Evolutionary conservation across 768 basidiomycete genomes (phyloP), one percentile per base, ranked within the genome.

Genomic region (Mycena galericulata): DNA sequence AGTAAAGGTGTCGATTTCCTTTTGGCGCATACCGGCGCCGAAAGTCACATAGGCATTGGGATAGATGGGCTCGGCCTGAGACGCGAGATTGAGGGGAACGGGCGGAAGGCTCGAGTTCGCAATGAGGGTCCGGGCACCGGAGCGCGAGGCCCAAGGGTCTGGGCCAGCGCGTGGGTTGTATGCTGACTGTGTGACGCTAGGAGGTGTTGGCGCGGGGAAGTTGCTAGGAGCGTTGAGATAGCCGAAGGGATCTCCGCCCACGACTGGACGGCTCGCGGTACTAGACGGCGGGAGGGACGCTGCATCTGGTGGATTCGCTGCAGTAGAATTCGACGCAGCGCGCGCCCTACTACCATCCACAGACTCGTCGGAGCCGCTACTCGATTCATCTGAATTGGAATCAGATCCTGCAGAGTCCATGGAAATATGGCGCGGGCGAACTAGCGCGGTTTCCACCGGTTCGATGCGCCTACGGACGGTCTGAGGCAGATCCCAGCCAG

Each of bases 21-120:
- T 95, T 78, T 96, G 94, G 30, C 88, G 83, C 83, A 90, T 90
- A 3, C 96, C 96, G 7, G 95, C 90, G 24, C 95, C 95, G 72
- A 97, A 94, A 1, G 95, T 93, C 12, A 96, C 90, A 76, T 89
- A 96, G 38, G 92, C 92, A 60, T 92, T 88, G 3, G 89, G 79
- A 75, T 94, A 83, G 36, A 91, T 82, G 30, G 93, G 88, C 55
- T 85, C 85, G 7, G 86, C 84, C 24, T 87, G 86, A 2, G 84
- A 80, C 17, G 84, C 81, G 66, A 87, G 77, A 41, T 81, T 80
- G 46, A 82, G 76, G 68, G 80, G 32, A 63, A 74, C 60, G 58
- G 77, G 74, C 53, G 79, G 67, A 73, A 84, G 72, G 70, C 68
- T 56, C 77, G 80, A 70, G 64, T 75, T 73, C 30, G 74, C 58